These are phyloP conservation scores for Kandelia obovata DNA, from an alignment of 345 rosid genomes.

Conservation along the genomic window DNA sequence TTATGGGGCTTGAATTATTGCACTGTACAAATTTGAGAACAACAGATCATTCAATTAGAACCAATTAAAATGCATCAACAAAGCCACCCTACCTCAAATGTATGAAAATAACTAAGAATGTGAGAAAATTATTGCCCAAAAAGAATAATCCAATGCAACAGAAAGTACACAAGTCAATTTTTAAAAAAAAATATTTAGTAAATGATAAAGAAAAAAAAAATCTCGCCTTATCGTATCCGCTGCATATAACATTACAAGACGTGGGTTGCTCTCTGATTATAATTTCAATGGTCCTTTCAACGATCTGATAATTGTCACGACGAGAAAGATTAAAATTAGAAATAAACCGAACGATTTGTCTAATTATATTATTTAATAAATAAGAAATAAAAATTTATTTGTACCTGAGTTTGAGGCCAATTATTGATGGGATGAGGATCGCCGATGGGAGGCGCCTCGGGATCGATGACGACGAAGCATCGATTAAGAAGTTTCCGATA, in stretches of 20 bases:
- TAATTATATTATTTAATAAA: not conserved
- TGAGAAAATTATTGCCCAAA: too few relatives aligned
- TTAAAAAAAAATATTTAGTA: not conserved
- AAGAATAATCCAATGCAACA: too few relatives aligned
- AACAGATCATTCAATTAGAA: not conserved
- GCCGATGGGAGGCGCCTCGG: conserved; percentile 40
- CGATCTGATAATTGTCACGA: conserved; percentile 43
- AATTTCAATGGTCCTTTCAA: conserved; percentile 45
- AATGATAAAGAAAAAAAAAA: not conserved
- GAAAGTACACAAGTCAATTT: not conserved
- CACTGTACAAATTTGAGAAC: conserved; percentile 32
- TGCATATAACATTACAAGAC: conserved; percentile 43
- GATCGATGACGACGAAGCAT: conserved; percentile 48
- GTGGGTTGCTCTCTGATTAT: conserved; percentile 15
- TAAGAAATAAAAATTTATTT: not conserved
- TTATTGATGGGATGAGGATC: conserved; percentile 26
- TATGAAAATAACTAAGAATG: not conserved
- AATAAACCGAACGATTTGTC: not conserved
- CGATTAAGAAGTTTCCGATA: conserved; percentile 52
- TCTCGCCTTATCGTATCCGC: conserved; percentile 56
- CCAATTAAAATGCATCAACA: not conserved
- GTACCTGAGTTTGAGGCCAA: conserved; percentile 62
- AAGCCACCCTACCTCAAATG: not conserved
- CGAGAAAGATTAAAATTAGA: not conserved
- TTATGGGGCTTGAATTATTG: conserved; percentile 39